These are phyloP conservation scores for Trypanosoma melophagium DNA, from an alignment of 208 protist species.

Conservation along the genomic window DNA sequence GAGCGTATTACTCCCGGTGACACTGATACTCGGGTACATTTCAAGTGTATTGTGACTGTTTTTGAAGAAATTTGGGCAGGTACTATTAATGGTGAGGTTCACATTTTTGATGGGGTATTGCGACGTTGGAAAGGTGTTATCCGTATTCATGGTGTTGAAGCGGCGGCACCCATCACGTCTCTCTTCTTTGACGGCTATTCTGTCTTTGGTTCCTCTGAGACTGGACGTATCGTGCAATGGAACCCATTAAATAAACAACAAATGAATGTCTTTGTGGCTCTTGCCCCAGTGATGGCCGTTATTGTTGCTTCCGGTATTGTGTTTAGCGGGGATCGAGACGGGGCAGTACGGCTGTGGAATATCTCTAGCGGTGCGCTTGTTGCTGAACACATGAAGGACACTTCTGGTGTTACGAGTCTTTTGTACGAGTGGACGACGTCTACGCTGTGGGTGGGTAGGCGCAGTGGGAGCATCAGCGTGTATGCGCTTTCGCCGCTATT, in stretches of 20 bases:
- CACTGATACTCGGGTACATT: constrained; percentile 23
- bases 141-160: constrained; percentile 37
- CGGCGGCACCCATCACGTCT: constrained; percentile 34
- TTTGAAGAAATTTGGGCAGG: constrained; percentile 65
- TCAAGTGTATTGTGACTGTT: constrained; percentile 44
- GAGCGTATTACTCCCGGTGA: constrained; percentile 29
- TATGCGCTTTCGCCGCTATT: constrained; percentile 37
- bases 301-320: constrained; percentile 50
- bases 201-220: constrained; percentile 45
- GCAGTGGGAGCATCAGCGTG: constrained; percentile 62
- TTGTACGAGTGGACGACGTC: constrained; percentile 52
- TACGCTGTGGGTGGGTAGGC: constrained; percentile 63
- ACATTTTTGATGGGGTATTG: constrained; percentile 33
- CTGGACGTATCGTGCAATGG: constrained; percentile 47
- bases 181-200: constrained; percentile 62
- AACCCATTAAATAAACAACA: constrained; percentile 45
- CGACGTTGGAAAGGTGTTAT: constrained; percentile 18
- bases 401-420: constrained; percentile 43
- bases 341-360: constrained; percentile 66
- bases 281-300: constrained; percentile 53
- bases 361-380: constrained; percentile 30
- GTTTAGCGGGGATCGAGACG: constrained; percentile 51
- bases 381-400: constrained; percentile 35
- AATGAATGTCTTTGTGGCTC: constrained; percentile 34
- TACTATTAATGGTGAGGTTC: constrained; percentile 43